These are phyloP conservation scores for Ceratocystis alfenasii DNA, from an alignment of 2,329 filamentous ascomycete genomes.

Conservation along the genomic window DNA sequence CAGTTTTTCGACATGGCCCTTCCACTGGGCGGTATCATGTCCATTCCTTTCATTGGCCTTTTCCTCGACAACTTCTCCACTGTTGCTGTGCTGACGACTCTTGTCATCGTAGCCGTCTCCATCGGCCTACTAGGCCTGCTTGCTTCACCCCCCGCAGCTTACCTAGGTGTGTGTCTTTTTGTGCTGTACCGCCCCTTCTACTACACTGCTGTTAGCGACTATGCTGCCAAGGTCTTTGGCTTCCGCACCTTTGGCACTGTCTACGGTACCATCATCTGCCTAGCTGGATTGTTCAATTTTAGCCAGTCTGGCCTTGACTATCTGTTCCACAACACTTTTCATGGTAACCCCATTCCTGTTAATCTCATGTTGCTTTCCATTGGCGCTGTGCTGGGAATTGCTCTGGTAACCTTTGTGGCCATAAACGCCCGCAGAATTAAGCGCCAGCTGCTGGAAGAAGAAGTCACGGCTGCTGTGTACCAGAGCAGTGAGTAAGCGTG, in stretches of 20 bases:
- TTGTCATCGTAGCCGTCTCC: conserved; percentile 58
- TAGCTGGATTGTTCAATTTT: conserved; percentile 75
- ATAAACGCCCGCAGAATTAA: conserved; percentile 31
- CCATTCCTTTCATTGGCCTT: conserved; percentile 73
- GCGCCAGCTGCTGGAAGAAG: conserved; percentile 26
- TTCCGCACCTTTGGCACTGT: conserved; percentile 87
- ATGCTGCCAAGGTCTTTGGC: conserved; percentile 81
- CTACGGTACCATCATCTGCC: conserved; percentile 81
- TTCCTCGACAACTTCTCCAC: conserved; percentile 69
- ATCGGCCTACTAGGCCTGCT: conserved; percentile 70
- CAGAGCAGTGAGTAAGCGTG: not conserved
- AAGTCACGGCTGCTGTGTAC: conserved; percentile 21
- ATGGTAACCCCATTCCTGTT: conserved; percentile 62
- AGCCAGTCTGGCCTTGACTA: conserved; percentile 69
- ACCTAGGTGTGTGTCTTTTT: conserved; percentile 65
- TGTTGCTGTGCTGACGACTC: conserved; percentile 52
- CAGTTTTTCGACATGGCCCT: conserved; percentile 70
- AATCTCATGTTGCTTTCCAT: conserved; percentile 55
- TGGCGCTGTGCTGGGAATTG: conserved; percentile 51
- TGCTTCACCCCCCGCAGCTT: conserved; percentile 56
- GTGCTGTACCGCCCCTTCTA: conserved; percentile 80
- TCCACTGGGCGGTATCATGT: conserved; percentile 69
- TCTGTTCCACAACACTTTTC: conserved; percentile 60
- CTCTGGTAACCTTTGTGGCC: conserved; percentile 55
- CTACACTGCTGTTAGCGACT: conserved; percentile 83